phyloP scores from a whole-genome alignment of 1,284 basidiomycete species.

The Rhodotorula sp. region DNA sequence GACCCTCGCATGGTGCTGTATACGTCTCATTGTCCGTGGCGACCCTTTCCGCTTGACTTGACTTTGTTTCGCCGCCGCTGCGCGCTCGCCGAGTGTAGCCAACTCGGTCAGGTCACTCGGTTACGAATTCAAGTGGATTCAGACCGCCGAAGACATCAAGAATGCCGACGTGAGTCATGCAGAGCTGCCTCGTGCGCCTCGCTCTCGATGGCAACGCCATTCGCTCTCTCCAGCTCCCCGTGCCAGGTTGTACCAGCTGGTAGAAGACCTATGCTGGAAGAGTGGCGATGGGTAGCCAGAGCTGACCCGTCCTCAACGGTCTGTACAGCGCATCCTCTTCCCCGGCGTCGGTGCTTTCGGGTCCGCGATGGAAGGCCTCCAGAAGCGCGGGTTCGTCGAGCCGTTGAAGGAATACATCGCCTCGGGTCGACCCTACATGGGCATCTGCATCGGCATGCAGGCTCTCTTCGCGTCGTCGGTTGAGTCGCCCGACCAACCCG shows the following conservation, averaged over 20 bases:
- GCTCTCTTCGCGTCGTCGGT: constrained; percentile 83
- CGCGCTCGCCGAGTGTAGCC: constrained; percentile 52
- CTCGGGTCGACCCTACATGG: constrained; percentile 81
- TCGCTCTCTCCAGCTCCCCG: too few species aligned
- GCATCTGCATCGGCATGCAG: constrained; percentile 97
- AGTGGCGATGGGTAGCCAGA: neutral
- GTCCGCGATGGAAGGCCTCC: constrained; percentile 77
- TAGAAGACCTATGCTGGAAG: neutral
- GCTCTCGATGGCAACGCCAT: too few species aligned
- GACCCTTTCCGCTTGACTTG: neutral
- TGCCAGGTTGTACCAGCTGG: rapidly evolving
- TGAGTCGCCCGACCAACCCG: constrained; percentile 62
- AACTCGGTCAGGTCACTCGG: constrained; percentile 88
- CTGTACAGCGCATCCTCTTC: constrained; percentile 80
- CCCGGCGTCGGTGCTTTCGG: constrained; percentile 97
- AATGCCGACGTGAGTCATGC: constrained; percentile 74
- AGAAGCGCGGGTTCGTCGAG: constrained; percentile 69
- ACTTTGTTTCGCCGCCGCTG: neutral
- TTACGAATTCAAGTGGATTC: constrained; percentile 87
- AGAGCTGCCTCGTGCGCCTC: neutral
- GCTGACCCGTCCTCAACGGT: neutral
- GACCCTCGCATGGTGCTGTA: too few species aligned
- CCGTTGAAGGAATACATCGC: constrained; percentile 79
- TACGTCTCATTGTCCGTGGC: too few species aligned
- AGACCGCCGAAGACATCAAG: constrained; percentile 75